A percentile compares a stretch with the other conserved stretches of the same genome.
These are phyloP conservation scores for Termitomyces sp. DNA, from an alignment of 768 basidiomycete species.

Conservation along the genomic window DNA sequence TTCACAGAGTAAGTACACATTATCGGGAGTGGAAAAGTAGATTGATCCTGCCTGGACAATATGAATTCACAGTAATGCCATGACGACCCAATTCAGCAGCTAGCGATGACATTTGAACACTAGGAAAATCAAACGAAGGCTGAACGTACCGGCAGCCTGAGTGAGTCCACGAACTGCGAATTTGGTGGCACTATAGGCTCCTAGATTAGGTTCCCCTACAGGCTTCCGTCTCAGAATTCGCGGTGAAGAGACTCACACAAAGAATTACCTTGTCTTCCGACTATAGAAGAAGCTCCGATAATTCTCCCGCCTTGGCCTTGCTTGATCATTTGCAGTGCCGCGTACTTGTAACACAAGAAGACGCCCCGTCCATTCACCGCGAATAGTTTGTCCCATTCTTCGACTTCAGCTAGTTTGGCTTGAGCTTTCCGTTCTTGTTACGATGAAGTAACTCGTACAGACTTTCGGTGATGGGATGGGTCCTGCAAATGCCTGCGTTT, in stretches of 20 bases:
- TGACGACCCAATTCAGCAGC: conserved; percentile 21
- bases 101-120: background rate
- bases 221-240: no score
- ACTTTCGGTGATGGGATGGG: background rate
- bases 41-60: conserved; percentile 19
- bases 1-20: background rate
- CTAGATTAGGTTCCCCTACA: conserved; percentile 9
- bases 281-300: conserved; percentile 38
- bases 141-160: conserved; percentile 14
- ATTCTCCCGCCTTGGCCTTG: conserved; percentile 42
- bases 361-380: conserved; percentile 31
- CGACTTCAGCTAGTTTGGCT: conserved; percentile 17
- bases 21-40: background rate
- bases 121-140: background rate
- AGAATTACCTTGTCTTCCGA: conserved; percentile 28
- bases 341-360: conserved; percentile 38
- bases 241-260: background rate
- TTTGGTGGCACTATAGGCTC: conserved; percentile 31
- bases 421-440: background rate
- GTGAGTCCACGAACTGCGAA: conserved; percentile 39
- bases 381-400: conserved; percentile 28
- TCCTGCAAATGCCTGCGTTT: background rate
- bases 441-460: background rate
- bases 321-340: conserved; percentile 37
- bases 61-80: conserved; percentile 28